phyloP scores from a whole-genome alignment of 176 grass and related monocot genomes.

The Carex myosuroides region DNA sequence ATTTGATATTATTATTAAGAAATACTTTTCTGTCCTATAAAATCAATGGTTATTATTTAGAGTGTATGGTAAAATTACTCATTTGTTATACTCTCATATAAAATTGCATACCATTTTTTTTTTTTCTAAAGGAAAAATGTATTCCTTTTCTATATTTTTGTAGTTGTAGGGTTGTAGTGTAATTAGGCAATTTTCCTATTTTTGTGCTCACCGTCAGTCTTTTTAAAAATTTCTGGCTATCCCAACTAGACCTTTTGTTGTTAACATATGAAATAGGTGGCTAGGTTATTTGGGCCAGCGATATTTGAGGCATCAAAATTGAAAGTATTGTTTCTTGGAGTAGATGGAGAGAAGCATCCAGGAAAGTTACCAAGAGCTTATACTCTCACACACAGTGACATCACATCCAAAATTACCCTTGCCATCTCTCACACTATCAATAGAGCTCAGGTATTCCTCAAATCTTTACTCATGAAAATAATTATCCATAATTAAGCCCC shows the following conservation, averaged over 20 bases:
- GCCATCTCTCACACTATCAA: conserved; percentile 79
- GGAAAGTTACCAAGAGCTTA: conserved; percentile 60
- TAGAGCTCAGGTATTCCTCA: conserved; percentile 39
- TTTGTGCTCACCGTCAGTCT: neutral
- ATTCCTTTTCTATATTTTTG: neutral
- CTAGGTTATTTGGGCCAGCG: conserved; percentile 82
- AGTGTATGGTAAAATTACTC: too few species aligned
- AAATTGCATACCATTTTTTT: neutral
- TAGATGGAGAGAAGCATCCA: conserved; percentile 50
- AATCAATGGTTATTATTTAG: neutral
- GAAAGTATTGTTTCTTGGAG: conserved; percentile 83
- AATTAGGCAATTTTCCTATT: neutral
- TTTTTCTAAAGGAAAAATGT: neutral
- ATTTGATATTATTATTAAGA: neutral
- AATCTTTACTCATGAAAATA: neutral
- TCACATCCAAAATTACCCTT: conserved; percentile 76
- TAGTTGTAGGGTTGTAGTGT: neutral
- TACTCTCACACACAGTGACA: conserved; percentile 97
- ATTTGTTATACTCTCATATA: neutral
- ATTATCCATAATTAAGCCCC: neutral
- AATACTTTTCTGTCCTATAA: neutral
- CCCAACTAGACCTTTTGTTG: neutral
- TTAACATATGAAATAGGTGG: conserved; percentile 33
- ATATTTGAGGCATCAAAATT: conserved; percentile 97
- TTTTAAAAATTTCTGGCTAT: neutral